Percentiles rank a stretch among this genome's conserved stretches.
phyloP scores from a whole-genome alignment of 2,329 filamentous ascomycete genomes.

The Leptodontidium sp. region DNA sequence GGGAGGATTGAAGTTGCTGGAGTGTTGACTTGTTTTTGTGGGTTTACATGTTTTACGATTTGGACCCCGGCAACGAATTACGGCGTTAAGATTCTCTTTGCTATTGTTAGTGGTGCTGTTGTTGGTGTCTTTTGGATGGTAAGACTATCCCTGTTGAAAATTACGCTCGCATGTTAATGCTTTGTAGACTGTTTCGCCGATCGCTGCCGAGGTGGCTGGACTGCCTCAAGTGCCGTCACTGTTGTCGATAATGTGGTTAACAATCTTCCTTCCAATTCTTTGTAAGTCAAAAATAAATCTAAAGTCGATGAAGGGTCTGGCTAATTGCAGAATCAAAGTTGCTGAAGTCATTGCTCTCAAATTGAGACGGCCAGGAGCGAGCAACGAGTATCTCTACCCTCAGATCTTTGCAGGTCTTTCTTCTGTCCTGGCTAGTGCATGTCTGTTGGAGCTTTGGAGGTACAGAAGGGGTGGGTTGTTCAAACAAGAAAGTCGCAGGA shows the following conservation, averaged over 20 bases:
- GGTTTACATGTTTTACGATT: constrained; percentile 51
- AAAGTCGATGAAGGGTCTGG: neutral
- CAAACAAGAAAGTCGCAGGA: neutral
- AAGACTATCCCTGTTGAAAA: neutral
- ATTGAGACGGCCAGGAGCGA: constrained; percentile 43
- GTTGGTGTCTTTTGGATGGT: constrained; percentile 59
- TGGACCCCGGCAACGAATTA: constrained; percentile 56
- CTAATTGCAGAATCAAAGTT: constrained; percentile 34
- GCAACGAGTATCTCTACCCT: constrained; percentile 48
- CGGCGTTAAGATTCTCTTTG: constrained; percentile 54
- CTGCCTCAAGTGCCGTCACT: constrained; percentile 51
- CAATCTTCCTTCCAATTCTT: constrained; percentile 48
- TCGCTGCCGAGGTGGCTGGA: constrained; percentile 52
- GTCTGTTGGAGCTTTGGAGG: constrained; percentile 45
- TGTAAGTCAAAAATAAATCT: constrained; percentile 41
- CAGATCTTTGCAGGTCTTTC: constrained; percentile 51
- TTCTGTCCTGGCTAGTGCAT: constrained; percentile 47
- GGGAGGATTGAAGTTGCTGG: constrained; percentile 54
- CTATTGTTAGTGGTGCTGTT: constrained; percentile 53
- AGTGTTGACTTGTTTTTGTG: constrained; percentile 50
- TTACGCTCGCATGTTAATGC: neutral
- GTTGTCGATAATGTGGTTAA: constrained; percentile 50
- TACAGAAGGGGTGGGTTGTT: neutral
- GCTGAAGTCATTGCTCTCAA: constrained; percentile 54
- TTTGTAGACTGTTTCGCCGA: constrained; percentile 50